Evolutionary conservation across 306 rosid genomes (phyloP).

Genomic region (Cajanus cajan): DNA sequence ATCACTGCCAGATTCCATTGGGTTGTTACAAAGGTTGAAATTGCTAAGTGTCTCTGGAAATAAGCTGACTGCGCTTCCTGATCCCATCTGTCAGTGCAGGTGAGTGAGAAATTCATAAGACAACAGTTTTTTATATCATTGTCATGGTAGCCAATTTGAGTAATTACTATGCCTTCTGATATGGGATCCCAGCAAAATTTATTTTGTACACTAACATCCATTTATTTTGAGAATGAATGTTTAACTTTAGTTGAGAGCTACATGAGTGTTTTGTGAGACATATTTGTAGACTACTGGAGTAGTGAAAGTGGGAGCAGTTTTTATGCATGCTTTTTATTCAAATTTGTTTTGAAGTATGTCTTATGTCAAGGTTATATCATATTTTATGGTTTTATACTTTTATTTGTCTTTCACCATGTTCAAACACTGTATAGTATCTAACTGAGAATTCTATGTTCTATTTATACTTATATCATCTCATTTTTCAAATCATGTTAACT

Average conservation of each 20-base stretch:
- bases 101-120: slow-evolving; percentile 24
- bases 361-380: not conserved
- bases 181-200: not conserved
- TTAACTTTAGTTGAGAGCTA: not conserved
- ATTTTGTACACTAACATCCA: not conserved
- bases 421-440: not conserved
- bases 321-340: not conserved
- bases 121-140: not conserved
- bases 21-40: slow-evolving; percentile 72
- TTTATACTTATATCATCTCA: slow-evolving; percentile 2
- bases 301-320: not conserved
- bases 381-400: not conserved
- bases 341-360: not conserved
- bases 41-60: slow-evolving; percentile 72
- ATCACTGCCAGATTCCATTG: slow-evolving; percentile 81
- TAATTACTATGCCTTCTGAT: not conserved
- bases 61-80: slow-evolving; percentile 80
- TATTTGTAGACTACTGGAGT: not conserved
- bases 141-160: not conserved
- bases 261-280: slow-evolving; percentile 9
- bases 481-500: not conserved
- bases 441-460: not conserved
- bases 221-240: not conserved
- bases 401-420: not conserved
- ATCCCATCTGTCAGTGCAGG: slow-evolving; percentile 87